phyloP scores from a whole-genome alignment of 345 rosid species.

The Brassica rapa region DNA sequence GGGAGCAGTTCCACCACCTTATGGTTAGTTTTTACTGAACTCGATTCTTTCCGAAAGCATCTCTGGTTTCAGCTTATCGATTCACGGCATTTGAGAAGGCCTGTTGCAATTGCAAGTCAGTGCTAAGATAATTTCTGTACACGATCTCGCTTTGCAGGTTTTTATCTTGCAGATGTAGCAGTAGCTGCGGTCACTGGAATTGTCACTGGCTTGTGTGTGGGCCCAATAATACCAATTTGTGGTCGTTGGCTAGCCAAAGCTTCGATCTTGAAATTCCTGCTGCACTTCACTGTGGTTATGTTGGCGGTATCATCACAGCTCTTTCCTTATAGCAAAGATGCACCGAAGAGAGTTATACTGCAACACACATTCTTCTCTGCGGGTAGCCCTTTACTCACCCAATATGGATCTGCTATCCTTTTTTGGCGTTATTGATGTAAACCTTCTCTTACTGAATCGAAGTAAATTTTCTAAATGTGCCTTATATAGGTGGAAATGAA shows the following conservation, averaged over 20 bases:
- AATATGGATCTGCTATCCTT: background rate
- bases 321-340: slow-evolving; percentile 85
- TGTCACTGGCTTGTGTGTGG: slow-evolving; percentile 77
- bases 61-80: slow-evolving; percentile 14
- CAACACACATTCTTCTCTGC: slow-evolving; percentile 73
- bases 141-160: slow-evolving; percentile 58
- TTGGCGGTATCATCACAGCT: slow-evolving; percentile 85
- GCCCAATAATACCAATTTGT: slow-evolving; percentile 77
- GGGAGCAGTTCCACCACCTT: slow-evolving; percentile 89
- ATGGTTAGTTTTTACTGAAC: slow-evolving; percentile 58
- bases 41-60: slow-evolving; percentile 1
- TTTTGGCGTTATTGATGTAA: background rate
- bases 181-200: slow-evolving; percentile 74
- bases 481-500: slow-evolving; percentile 59
- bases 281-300: slow-evolving; percentile 66
- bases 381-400: slow-evolving; percentile 49
- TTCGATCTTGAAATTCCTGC: slow-evolving; percentile 66
- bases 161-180: slow-evolving; percentile 63
- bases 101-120: background rate
- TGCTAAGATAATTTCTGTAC: background rate
- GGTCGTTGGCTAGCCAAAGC: slow-evolving; percentile 81
- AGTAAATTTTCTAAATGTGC: slow-evolving; percentile 1
- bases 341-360: slow-evolving; percentile 88
- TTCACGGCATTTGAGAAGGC: background rate
- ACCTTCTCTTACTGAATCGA: background rate